These are phyloP conservation scores for Lasiodiplodia sp. DNA, from an alignment of 2,329 filamentous ascomycete species.

Conservation along the genomic window DNA sequence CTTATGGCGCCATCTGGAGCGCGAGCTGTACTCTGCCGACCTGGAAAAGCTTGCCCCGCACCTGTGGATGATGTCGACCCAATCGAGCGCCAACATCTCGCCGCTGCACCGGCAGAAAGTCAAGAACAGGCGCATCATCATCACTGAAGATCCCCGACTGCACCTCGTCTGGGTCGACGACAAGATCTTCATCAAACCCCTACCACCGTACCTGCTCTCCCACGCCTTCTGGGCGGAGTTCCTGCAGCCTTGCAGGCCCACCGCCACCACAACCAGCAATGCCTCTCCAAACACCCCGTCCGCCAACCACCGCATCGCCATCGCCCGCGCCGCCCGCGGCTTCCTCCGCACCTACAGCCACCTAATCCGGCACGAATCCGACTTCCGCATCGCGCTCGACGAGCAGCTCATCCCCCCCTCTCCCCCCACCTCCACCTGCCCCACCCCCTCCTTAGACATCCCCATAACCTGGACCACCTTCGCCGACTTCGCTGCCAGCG, in stretches of 20 bases:
- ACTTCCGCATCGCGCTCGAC: conserved; percentile 46
- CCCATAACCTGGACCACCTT: background rate
- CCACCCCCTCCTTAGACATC: background rate
- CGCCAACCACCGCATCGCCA: background rate
- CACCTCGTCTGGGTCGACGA: conserved; percentile 37
- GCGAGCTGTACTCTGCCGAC: background rate
- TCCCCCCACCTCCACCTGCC: conserved; percentile 36
- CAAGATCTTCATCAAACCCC: conserved; percentile 37
- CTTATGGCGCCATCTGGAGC: background rate
- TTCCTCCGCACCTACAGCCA: conserved; percentile 53
- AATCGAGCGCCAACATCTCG: conserved; percentile 35
- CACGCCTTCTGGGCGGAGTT: conserved; percentile 33
- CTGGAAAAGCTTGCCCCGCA: conserved; percentile 1
- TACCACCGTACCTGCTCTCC: conserved; percentile 35
- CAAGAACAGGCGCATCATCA: conserved; percentile 34
- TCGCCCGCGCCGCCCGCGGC: background rate
- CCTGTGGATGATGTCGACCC: conserved; percentile 36
- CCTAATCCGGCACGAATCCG: conserved; percentile 49
- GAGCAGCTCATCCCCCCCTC: conserved; percentile 35
- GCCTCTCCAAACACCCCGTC: too few relatives aligned
- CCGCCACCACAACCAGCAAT: too few relatives aligned
- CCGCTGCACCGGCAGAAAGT: conserved; percentile 32
- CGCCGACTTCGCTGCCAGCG: conserved; percentile 33
- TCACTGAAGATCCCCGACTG: conserved; percentile 35
- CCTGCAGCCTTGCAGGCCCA: background rate